Conservation (phyloP, 2,329 filamentous ascomycete genomes). For the Coleophoma crateriformis region DNA sequence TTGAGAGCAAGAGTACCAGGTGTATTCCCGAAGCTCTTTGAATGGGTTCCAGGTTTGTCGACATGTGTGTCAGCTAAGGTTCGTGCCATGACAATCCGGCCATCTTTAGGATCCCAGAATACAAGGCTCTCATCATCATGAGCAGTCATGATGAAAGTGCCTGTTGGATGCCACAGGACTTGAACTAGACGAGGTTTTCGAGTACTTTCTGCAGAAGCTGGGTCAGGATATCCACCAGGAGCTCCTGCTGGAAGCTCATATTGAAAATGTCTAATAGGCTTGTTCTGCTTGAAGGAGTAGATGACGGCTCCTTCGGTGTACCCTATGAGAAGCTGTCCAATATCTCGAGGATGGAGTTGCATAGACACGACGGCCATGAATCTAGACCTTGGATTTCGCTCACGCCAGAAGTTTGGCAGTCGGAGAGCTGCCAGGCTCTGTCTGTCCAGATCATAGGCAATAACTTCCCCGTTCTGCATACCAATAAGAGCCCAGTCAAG, state of each 20-base stretch:
- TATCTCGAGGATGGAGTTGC: slow-evolving; percentile 83
- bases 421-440: slow-evolving; percentile 70
- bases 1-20: slow-evolving; percentile 53
- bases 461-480: slow-evolving; percentile 73
- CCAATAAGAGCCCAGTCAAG: slow-evolving; percentile 92
- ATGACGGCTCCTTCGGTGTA: slow-evolving; percentile 83
- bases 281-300: slow-evolving; percentile 92
- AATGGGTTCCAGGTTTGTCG: slow-evolving; percentile 52
- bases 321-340: slow-evolving; percentile 86
- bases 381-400: slow-evolving; percentile 62
- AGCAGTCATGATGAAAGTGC: slow-evolving; percentile 25
- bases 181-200: slow-evolving; percentile 74
- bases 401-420: slow-evolving; percentile 82
- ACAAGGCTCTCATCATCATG: slow-evolving; percentile 74
- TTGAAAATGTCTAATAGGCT: slow-evolving; percentile 71
- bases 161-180: slow-evolving; percentile 90
- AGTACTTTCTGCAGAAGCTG: slow-evolving; percentile 51
- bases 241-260: slow-evolving; percentile 79
- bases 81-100: slow-evolving; percentile 74
- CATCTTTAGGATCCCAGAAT: slow-evolving; percentile 91
- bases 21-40: slow-evolving; percentile 32
- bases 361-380: slow-evolving; percentile 67
- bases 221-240: slow-evolving; percentile 65
- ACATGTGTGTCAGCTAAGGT: slow-evolving; percentile 72
- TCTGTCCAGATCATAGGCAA: slow-evolving; percentile 90